phyloP scores from a whole-genome alignment of 805 yeast genomes.

The Kuraishia capsulata region DNA sequence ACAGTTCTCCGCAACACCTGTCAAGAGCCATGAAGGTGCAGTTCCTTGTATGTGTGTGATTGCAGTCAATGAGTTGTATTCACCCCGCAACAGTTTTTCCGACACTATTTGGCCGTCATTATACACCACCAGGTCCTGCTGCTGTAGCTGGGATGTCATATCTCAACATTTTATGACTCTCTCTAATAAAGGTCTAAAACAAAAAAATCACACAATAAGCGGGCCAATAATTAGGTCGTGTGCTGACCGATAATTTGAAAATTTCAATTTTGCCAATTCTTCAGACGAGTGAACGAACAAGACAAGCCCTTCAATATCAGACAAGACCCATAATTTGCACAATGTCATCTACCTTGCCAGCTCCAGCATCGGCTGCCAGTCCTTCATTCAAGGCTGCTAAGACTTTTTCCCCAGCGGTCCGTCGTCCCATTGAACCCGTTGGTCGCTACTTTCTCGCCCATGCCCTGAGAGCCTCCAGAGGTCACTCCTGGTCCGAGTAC shows the following conservation, averaged over 20 bases:
- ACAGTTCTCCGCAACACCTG: slow-evolving; percentile 43
- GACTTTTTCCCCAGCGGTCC: slow-evolving; percentile 48
- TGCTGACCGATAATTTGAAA: too few relatives aligned
- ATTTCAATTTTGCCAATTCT: too few relatives aligned
- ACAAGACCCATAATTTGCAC: too few relatives aligned
- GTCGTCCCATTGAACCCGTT: slow-evolving; percentile 90
- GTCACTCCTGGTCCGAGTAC: slow-evolving; percentile 97
- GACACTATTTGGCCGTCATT: slow-evolving; percentile 38
- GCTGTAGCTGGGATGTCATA: slow-evolving; percentile 25
- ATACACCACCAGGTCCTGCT: slow-evolving; percentile 50
- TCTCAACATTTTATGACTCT: too few relatives aligned
- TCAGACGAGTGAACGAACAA: too few relatives aligned
- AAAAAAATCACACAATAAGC: too few relatives aligned
- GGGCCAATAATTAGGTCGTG: too few relatives aligned
- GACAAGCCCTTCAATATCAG: too few relatives aligned
- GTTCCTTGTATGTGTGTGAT: slow-evolving; percentile 41
- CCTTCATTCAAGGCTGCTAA: slow-evolving; percentile 42
- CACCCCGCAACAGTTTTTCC: slow-evolving; percentile 10
- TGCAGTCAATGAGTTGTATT: slow-evolving; percentile 19
- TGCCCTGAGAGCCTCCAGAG: slow-evolving; percentile 90
- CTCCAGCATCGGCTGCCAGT: slow-evolving; percentile 33
- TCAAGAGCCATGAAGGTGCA: slow-evolving; percentile 54
- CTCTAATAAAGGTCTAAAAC: too few relatives aligned
- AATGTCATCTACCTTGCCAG: not conserved
- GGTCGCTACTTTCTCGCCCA: slow-evolving; percentile 95